phyloP scores from a whole-genome alignment of 2,329 filamentous ascomycete genomes.

The Coniella lustricola region DNA sequence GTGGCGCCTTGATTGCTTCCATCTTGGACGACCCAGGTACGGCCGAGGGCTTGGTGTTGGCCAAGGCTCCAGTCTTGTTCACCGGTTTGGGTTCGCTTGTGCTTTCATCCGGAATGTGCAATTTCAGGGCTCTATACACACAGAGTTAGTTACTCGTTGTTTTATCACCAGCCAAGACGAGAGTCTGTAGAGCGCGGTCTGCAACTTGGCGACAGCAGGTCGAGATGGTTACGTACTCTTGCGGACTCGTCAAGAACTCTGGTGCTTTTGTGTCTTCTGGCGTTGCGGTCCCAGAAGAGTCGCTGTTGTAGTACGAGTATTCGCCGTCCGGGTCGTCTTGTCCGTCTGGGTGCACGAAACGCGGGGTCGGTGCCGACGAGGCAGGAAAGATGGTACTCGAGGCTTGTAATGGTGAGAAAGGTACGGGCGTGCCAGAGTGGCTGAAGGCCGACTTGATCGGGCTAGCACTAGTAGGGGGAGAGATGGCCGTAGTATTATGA shows the following conservation, averaged over 20 bases:
- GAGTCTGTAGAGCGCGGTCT: not conserved
- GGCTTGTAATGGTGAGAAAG: slow-evolving; percentile 18
- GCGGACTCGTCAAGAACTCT: slow-evolving; percentile 23
- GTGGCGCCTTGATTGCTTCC: slow-evolving; percentile 34
- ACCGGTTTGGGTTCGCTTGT: slow-evolving; percentile 37
- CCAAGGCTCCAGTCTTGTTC: slow-evolving; percentile 37
- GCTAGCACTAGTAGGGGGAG: slow-evolving; percentile 36
- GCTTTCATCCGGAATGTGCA: slow-evolving; percentile 41
- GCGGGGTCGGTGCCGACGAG: slow-evolving; percentile 18
- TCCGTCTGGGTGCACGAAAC: slow-evolving; percentile 15
- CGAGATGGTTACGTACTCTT: not conserved
- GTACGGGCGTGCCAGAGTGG: slow-evolving; percentile 19
- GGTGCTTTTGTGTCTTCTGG: slow-evolving; percentile 24
- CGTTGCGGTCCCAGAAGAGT: slow-evolving; percentile 28
- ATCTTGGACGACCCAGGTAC: slow-evolving; percentile 43
- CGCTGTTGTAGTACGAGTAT: slow-evolving; percentile 31
- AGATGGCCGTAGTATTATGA: slow-evolving; percentile 35
- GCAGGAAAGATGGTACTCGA: not conserved
- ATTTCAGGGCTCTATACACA: slow-evolving; percentile 22
- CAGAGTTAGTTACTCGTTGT: slow-evolving; percentile 2
- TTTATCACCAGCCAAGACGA: too few species aligned
- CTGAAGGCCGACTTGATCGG: slow-evolving; percentile 31
- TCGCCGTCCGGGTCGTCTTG: slow-evolving; percentile 18
- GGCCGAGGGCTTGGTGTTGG: slow-evolving; percentile 29
- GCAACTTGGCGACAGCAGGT: not conserved